phyloP scores from a whole-genome alignment of 163 green algal genomes.

The Scenedesmus sp. region DNA sequence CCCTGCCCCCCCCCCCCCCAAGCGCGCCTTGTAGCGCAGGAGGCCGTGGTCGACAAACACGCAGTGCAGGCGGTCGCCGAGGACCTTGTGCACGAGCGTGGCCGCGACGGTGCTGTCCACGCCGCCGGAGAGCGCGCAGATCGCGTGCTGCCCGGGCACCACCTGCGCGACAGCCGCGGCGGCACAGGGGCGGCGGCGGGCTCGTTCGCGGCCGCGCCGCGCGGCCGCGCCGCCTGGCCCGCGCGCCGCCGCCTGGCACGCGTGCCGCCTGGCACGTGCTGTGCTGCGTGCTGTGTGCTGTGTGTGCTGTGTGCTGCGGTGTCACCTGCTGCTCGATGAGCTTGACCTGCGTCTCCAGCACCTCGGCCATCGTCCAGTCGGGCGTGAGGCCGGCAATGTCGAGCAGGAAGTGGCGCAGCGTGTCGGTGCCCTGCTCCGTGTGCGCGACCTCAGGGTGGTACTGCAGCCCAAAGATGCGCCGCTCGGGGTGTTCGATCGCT shows the following conservation, averaged over 20 bases:
- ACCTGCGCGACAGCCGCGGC: constrained; percentile 60
- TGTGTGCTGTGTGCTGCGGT: no score
- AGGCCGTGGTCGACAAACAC: constrained; percentile 99
- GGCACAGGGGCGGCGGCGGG: no score
- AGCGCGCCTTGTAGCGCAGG: constrained; percentile 81
- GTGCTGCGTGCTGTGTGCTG: no score
- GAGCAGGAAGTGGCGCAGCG: constrained; percentile 91
- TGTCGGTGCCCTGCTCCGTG: constrained; percentile 86
- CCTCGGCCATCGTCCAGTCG: constrained; percentile 96
- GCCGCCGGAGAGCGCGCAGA: constrained; percentile 98
- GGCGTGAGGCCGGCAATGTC: constrained; percentile 64
- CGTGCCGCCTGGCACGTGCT: no score
- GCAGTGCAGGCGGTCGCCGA: constrained; percentile 98
- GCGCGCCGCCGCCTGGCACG: no score
- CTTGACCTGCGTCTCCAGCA: constrained; percentile 94
- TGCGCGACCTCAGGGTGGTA: constrained; percentile 98
- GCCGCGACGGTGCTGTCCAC: constrained; percentile 99
- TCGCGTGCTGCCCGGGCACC: constrained; percentile 89
- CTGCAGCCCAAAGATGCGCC: constrained; percentile 92
- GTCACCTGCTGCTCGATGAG: constrained; percentile 79
- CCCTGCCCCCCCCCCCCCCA: background rate
- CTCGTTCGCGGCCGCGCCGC: no score
- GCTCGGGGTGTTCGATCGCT: constrained; percentile 86
- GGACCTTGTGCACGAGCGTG: constrained; percentile 92
- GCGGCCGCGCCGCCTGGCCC: no score